Evolutionary conservation across 2,329 filamentous ascomycete species (phyloP), one percentile per base, ranked within the genome.

Genomic region (Aspergillus sp.): DNA sequence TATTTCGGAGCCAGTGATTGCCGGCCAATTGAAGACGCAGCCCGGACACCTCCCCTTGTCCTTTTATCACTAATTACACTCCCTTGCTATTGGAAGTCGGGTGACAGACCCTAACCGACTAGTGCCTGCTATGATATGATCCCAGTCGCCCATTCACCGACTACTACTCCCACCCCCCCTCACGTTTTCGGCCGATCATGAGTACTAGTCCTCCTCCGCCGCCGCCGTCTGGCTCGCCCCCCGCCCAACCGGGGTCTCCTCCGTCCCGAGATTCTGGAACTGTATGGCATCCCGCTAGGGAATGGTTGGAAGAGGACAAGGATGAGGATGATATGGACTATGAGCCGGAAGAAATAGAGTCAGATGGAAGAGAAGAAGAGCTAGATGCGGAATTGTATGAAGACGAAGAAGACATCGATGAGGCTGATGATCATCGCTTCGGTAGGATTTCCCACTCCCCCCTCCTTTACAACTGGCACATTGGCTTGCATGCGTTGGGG

Each of bases 321-420:
- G 69, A 67, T 38, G 69, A 68, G 10, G 78, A 81, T 75, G 81
- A 83, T 72, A 81, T 82, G 77, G 81, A 83, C 63, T 82, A 79
- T 72, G 75, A 82, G 67, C 75, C 78, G 28, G 74, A 78, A 59
- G 78, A 79, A 60, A 47, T 56, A 12, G 51, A 41, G 8, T 75
- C 68, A 54, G 76, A 72, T 48, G 74, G 73, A 51, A 69, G 59
- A 25, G 72, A 75, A 39, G 30, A 2, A 32, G 32, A 36, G 10
- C 70, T 76, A 5, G 73, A 75, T 5, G 69, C 74, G 10, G 74
- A 75, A 13, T 76, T 76, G 19, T 71, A 72, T n/a, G 74, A 75
- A 19, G 73, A 72, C 19, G 71, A 74, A 15, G 70, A 74, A 2
- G 73, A 77, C 19, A 70, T 76, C 12, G 70, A 72, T 7, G 76